These are phyloP conservation scores for Trichosporon sp. DNA, from an alignment of 1,284 basidiomycete species.

Conservation along the genomic window DNA sequence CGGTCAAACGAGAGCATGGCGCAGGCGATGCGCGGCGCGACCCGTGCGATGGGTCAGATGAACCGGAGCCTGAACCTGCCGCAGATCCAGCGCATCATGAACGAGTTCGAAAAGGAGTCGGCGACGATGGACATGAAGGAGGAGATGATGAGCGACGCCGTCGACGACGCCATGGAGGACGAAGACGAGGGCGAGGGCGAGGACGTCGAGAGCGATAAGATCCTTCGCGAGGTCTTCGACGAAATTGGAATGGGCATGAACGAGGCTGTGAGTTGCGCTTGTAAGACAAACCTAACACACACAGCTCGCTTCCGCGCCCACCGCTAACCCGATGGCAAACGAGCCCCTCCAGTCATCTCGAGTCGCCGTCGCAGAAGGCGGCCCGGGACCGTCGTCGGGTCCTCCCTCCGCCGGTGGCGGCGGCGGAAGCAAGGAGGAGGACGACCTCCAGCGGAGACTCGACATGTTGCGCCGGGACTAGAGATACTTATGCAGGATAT, in stretches of 20 bases:
- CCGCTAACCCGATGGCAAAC: constrained; percentile 58
- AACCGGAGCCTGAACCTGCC: constrained; percentile 93
- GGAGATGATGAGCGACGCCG: constrained; percentile 98
- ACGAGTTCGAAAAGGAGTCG: constrained; percentile 95
- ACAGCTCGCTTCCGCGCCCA: constrained; percentile 74
- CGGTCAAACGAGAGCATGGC: constrained; percentile 99
- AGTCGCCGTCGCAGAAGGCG: constrained; percentile 67
- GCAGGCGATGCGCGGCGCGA: constrained; percentile 97
- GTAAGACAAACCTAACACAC: not conserved
- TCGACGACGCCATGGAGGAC: constrained; percentile 97
- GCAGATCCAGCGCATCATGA: constrained; percentile 91
- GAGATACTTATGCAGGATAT: constrained; percentile 7
- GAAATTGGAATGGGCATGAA: constrained; percentile 92
- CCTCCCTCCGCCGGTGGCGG: constrained; percentile 32
- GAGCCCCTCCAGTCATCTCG: constrained; percentile 63
- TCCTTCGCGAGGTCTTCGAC: constrained; percentile 91
- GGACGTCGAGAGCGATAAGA: constrained; percentile 93
- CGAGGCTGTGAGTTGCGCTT: constrained; percentile 65
- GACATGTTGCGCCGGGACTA: constrained; percentile 64
- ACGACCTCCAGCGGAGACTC: constrained; percentile 78
- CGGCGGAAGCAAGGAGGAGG: constrained; percentile 66
- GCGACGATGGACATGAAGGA: constrained; percentile 99
- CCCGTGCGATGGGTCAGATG: constrained; percentile 98
- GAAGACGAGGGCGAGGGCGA: constrained; percentile 77
- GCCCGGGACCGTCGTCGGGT: constrained; percentile 49